Conservation (phyloP, 2,329 filamentous ascomycete genomes). For the Hypoxylon rubiginosum region DNA sequence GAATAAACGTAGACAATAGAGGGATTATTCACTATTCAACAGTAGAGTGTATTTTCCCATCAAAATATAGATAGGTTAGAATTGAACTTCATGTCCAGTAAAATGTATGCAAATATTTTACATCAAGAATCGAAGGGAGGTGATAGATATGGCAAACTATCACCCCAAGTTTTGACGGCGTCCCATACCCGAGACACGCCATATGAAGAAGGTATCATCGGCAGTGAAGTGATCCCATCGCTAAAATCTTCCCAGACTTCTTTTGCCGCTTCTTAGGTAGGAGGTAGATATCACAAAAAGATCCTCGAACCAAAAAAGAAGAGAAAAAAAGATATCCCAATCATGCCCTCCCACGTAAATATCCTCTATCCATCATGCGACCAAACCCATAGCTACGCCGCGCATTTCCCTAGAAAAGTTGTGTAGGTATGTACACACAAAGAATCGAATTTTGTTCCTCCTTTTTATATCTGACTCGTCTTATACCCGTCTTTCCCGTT, state of each 20-base stretch:
- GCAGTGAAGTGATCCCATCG: constrained; percentile 11
- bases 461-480: background rate
- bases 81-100: constrained; percentile 28
- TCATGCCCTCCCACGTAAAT: constrained; percentile 1
- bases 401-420: constrained; percentile 23
- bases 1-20: no score
- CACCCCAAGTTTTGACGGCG: background rate
- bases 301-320: background rate
- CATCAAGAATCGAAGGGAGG: constrained; percentile 37
- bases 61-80: background rate
- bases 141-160: constrained; percentile 3
- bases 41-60: background rate
- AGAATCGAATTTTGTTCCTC: constrained; percentile 27
- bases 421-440: constrained; percentile 26
- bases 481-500: no score
- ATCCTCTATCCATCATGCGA: constrained; percentile 25
- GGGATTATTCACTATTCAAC: no score
- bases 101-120: constrained; percentile 35
- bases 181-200: constrained; percentile 7
- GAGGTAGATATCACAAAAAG: constrained; percentile 2
- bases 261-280: background rate
- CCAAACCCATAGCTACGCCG: constrained; percentile 26
- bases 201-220: background rate
- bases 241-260: constrained; percentile 11
- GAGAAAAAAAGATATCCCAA: constrained; percentile 4